Evolutionary conservation across 306 rosid species (phyloP).

Genomic region (Astragalus membranaceus): DNA sequence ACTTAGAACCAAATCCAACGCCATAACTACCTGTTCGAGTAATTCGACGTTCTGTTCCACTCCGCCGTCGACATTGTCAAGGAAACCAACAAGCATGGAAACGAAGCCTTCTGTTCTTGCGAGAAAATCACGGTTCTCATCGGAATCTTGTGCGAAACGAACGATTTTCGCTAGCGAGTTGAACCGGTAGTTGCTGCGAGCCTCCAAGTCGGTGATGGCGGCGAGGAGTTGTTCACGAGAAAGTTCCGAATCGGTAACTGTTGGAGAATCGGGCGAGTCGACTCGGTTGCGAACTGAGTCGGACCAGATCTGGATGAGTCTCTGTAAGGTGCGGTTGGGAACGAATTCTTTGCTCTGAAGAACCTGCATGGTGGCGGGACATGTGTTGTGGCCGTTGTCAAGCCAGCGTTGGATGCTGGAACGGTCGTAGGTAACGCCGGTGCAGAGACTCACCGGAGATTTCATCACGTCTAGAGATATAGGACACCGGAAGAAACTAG

Average conservation of each 20-base stretch:
- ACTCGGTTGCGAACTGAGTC: slow-evolving; percentile 48
- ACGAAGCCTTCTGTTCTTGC: slow-evolving; percentile 39
- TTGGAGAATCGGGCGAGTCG: slow-evolving; percentile 31
- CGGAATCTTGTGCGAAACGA: slow-evolving; percentile 49
- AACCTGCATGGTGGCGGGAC: slow-evolving; percentile 97
- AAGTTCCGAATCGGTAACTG: neutral
- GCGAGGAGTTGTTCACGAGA: slow-evolving; percentile 33
- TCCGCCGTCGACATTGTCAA: slow-evolving; percentile 46
- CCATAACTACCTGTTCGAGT: slow-evolving; percentile 38
- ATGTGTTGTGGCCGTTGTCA: slow-evolving; percentile 89
- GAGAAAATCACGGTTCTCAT: slow-evolving; percentile 53
- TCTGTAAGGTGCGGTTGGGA: slow-evolving; percentile 74
- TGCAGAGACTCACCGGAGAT: slow-evolving; percentile 89
- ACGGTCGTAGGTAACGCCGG: slow-evolving; percentile 97
- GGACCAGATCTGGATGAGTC: slow-evolving; percentile 92
- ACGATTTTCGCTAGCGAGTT: slow-evolving; percentile 41
- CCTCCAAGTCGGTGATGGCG: slow-evolving; percentile 23
- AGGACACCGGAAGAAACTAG: slow-evolving; percentile 79
- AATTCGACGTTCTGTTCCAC: slow-evolving; percentile 16
- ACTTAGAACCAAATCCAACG: slow-evolving; percentile 35
- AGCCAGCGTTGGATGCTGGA: slow-evolving; percentile 95
- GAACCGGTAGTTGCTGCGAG: neutral
- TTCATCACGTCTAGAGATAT: slow-evolving; percentile 85
- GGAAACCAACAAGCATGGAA: slow-evolving; percentile 39
- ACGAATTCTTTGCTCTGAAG: slow-evolving; percentile 67